phyloP scores from a whole-genome alignment of 1,284 basidiomycete species.

The Garcileccinum viscosum region DNA sequence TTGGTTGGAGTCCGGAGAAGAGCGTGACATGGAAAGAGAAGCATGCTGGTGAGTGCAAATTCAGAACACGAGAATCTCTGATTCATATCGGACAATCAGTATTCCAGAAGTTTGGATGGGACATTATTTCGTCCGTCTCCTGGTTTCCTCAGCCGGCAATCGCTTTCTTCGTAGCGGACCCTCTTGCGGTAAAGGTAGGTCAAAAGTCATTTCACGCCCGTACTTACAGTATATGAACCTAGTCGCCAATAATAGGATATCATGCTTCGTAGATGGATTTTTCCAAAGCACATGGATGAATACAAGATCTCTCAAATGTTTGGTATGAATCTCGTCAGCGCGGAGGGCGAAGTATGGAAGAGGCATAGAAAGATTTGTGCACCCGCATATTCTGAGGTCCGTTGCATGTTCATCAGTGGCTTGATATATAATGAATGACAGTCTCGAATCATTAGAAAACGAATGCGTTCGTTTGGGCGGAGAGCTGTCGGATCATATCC shows the following conservation, averaged over 20 bases:
- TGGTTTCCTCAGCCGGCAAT: neutral
- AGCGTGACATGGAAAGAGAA: neutral
- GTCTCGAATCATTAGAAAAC: neutral
- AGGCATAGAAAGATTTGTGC: neutral
- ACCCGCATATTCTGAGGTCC: neutral
- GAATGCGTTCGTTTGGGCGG: neutral
- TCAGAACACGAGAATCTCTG: neutral
- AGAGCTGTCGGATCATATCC: neutral
- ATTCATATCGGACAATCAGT: neutral
- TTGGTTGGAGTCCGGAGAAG: neutral
- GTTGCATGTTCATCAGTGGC: neutral
- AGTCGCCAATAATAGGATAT: neutral
- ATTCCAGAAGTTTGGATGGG: constrained; percentile 1
- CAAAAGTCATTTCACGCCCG: neutral
- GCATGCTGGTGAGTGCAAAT: neutral
- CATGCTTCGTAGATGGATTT: neutral
- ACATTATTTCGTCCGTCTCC: neutral
- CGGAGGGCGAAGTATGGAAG: neutral
- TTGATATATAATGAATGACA: neutral
- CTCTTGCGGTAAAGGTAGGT: neutral
- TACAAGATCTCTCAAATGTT: neutral
- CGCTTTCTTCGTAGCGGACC: neutral
- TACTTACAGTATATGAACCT: neutral
- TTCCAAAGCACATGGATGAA: neutral
- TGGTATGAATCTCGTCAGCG: neutral